A percentile compares a stretch with the other conserved stretches of the same genome.
phyloP scores from a whole-genome alignment of 1,139 yeast genomes.

The Blastobotrys elegans region DNA sequence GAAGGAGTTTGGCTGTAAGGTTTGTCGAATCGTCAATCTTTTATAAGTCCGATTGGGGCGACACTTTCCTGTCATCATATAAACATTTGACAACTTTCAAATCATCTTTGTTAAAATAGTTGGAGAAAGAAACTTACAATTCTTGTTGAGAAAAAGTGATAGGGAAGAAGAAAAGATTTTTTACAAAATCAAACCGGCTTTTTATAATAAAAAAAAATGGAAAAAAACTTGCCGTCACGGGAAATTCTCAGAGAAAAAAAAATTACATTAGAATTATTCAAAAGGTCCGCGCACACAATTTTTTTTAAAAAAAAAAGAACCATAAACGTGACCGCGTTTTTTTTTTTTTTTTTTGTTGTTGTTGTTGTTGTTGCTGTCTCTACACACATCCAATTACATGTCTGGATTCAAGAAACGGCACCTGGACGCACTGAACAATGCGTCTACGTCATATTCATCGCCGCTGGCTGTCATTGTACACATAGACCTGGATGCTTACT shows the following conservation, averaged over 20 bases:
- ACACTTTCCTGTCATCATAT: constrained; percentile 47
- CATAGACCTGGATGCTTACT: constrained; percentile 89
- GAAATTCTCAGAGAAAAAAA: too few relatives aligned
- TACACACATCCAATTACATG: constrained; percentile 1
- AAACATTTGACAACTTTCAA: neutral
- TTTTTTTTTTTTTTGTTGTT: too few relatives aligned
- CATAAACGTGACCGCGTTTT: neutral
- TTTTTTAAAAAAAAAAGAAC: neutral
- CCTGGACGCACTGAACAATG: constrained; percentile 21
- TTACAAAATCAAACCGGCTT: neutral
- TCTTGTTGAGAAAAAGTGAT: neutral
- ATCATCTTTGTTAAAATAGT: too few relatives aligned
- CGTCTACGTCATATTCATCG: constrained; percentile 36
- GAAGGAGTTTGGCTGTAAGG: constrained; percentile 39
- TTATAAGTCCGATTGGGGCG: constrained; percentile 55
- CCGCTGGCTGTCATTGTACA: constrained; percentile 82
- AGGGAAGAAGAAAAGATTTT: constrained; percentile 5
- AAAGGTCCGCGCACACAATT: too few relatives aligned
- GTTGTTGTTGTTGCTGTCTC: too few relatives aligned
- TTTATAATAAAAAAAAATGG: too few relatives aligned
- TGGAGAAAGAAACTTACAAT: neutral
- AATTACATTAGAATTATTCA: too few relatives aligned
- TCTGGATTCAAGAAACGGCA: constrained; percentile 23
- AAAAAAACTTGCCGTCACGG: too few relatives aligned
- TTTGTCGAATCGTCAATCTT: constrained; percentile 50